These are phyloP conservation scores for Gastrolobium bilobum DNA, from an alignment of 306 rosid genomes.

Conservation along the genomic window DNA sequence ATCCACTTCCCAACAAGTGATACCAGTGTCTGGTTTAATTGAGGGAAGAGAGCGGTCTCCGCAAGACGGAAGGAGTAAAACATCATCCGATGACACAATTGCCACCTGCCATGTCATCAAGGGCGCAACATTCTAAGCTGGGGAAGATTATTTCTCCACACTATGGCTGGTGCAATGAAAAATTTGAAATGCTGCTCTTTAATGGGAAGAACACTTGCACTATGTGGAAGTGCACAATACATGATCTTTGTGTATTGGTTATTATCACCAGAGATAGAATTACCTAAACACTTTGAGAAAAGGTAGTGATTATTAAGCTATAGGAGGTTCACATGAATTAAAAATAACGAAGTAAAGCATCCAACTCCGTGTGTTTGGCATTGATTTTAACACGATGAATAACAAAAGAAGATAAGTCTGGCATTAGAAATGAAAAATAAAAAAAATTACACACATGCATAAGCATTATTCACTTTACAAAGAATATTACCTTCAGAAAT, in stretches of 20 bases:
- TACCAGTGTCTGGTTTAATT: not conserved
- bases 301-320: not conserved
- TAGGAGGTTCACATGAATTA: not conserved
- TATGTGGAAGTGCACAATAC: not conserved
- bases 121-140: not conserved
- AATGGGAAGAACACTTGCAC: not conserved
- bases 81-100: not conserved
- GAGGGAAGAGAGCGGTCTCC: not conserved
- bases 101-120: not conserved
- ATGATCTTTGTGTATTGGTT: not conserved
- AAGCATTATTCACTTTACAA: conserved; percentile 3
- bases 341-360: conserved; percentile 4
- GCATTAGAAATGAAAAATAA: not conserved
- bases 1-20: not conserved
- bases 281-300: not conserved
- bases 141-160: not conserved
- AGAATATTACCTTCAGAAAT: conserved; percentile 72
- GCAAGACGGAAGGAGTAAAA: not conserved
- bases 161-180: not conserved
- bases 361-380: not conserved
- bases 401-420: not conserved
- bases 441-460: conserved; percentile 3
- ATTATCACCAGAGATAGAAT: not conserved
- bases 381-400: conserved; percentile 1
- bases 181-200: conserved; percentile 27